These are phyloP conservation scores for Axilococcus clingmanii DNA, from an alignment of 139 green algal species.

Conservation along the genomic window DNA sequence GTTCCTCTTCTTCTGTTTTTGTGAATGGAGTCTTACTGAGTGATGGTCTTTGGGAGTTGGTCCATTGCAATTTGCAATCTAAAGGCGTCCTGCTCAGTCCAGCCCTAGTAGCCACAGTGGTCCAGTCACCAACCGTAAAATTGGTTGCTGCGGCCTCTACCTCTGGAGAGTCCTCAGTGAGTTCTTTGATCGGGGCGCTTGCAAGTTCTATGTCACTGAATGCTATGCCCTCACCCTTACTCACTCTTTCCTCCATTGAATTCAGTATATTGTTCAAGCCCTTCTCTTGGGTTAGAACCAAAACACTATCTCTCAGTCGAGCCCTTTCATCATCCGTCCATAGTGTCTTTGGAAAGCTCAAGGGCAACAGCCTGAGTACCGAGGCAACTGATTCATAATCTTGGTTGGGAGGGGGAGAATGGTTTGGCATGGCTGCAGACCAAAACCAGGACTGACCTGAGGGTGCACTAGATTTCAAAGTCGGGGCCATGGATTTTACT, in stretches of 20 bases:
- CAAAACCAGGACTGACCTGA: conserved; percentile 7
- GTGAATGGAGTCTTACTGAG: neutral
- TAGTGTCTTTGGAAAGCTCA: neutral
- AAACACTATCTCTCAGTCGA: conserved; percentile 14
- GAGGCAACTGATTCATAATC: neutral
- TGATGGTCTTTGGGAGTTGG: conserved; percentile 6
- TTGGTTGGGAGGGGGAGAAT: neutral
- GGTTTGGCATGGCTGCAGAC: neutral
- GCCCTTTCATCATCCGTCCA: conserved; percentile 22
- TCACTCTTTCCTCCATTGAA: conserved; percentile 8
- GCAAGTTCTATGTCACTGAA: conserved; percentile 5
- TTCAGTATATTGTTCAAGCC: neutral
- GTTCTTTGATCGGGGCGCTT: conserved; percentile 2
- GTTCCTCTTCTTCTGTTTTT: conserved; percentile 12
- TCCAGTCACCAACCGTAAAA: conserved; percentile 16
- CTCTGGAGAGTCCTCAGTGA: conserved; percentile 7
- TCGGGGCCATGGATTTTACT: neutral
- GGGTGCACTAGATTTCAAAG: neutral
- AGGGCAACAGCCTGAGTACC: neutral
- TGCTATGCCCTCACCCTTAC: neutral
- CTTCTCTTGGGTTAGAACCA: conserved; percentile 19
- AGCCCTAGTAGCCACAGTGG: conserved; percentile 6
- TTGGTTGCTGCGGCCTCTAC: conserved; percentile 6
- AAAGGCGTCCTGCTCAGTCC: neutral
- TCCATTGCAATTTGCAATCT: conserved; percentile 25